A percentile compares a stretch with the other conserved stretches of the same genome.
These are phyloP conservation scores for Leccinum subgranulosum DNA, from an alignment of 768 basidiomycete genomes.

Conservation along the genomic window DNA sequence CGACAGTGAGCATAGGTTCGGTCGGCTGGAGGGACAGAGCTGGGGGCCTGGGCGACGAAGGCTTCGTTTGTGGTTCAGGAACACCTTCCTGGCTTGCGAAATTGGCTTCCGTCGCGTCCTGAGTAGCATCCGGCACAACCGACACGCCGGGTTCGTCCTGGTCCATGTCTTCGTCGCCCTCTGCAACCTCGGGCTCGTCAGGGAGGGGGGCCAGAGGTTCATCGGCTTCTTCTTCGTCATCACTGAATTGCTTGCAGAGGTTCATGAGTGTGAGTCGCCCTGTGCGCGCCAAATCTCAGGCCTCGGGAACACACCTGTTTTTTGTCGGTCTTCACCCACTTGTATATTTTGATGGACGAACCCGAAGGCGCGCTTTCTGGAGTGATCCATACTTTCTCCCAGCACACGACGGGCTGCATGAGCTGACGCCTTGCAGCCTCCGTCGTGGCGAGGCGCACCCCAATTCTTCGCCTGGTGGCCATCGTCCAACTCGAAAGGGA, in stretches of 20 bases:
- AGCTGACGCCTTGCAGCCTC: conserved; percentile 79
- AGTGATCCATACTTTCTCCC: conserved; percentile 75
- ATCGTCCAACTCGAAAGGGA: conserved; percentile 34
- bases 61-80: conserved; percentile 57
- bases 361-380: conserved; percentile 54
- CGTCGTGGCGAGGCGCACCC: conserved; percentile 70
- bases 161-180: conserved; percentile 74
- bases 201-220: conserved; percentile 81
- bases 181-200: conserved; percentile 71
- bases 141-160: conserved; percentile 54
- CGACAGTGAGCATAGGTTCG: conserved; percentile 42
- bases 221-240: conserved; percentile 77
- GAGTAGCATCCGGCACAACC: conserved; percentile 38
- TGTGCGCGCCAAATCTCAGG: not conserved
- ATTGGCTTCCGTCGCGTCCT: conserved; percentile 37
- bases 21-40: conserved; percentile 49
- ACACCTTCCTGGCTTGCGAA: conserved; percentile 35
- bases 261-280: conserved; percentile 2
- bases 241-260: conserved; percentile 72
- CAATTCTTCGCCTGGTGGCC: conserved; percentile 74
- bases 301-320: conserved; percentile 52
- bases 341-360: conserved; percentile 62
- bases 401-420: conserved; percentile 87
- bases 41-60: conserved; percentile 67
- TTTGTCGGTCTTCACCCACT: conserved; percentile 81